phyloP scores from a whole-genome alignment of 441 rosid species.

The Euphorbia schlechtendalii region DNA sequence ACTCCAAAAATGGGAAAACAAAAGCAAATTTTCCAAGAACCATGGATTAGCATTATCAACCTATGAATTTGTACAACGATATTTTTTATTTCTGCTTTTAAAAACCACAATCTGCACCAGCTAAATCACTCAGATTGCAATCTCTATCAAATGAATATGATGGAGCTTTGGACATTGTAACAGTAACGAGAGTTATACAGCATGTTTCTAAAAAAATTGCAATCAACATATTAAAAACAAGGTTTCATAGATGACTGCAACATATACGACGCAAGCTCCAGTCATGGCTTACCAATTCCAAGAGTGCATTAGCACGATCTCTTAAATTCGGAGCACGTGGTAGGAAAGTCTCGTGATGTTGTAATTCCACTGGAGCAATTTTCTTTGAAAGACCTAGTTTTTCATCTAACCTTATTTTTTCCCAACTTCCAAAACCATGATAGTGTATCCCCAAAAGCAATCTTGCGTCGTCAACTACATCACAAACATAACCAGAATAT shows the following conservation, averaged over 20 bases:
- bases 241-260: background rate
- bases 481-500: conserved; percentile 11
- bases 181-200: background rate
- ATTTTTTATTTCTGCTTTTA: background rate
- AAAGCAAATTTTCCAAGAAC: background rate
- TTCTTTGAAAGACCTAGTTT: conserved; percentile 88
- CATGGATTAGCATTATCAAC: background rate
- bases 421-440: conserved; percentile 99
- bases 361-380: conserved; percentile 98
- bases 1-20: background rate
- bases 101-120: background rate
- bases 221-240: background rate
- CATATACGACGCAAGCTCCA: background rate
- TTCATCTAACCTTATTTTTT: conserved; percentile 87
- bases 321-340: conserved; percentile 97
- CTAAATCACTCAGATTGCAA: background rate
- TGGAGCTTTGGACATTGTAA: background rate
- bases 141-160: background rate
- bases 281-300: conserved; percentile 69
- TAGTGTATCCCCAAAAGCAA: conserved; percentile 86
- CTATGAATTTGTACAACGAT: background rate
- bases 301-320: conserved; percentile 93
- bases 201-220: background rate
- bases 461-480: conserved; percentile 93
- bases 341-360: conserved; percentile 96